Base-by-base conservation (phyloP, 176 grass and related monocot species). In the Otatea glauca region DNA sequence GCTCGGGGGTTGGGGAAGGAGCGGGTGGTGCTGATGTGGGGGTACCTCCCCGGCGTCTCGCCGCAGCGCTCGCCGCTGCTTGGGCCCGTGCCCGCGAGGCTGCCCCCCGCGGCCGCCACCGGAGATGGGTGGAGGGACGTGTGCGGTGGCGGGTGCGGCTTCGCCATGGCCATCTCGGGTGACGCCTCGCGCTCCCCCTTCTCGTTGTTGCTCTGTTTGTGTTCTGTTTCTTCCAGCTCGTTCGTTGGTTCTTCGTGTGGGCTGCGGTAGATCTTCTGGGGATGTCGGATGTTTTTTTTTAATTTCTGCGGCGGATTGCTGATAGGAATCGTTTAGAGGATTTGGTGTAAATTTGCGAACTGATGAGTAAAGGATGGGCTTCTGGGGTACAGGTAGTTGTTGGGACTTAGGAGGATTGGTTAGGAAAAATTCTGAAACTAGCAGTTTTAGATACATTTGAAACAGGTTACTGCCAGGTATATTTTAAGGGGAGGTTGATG, bases 81-180 rank as follows among this genome's bases (percentile, higher is more conserved):
- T 24, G 86, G 89, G 37, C 97, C 97, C 15, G 88, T 95, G 45
- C 84, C 90, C 25, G 91, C 94, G 15, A 88, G 75, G 75, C 70
- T 96, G 75, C 97, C 97, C 25, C 70, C 79, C 32, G 37, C 86
- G 76, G 78, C 86, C n/a, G 70, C 42, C n/a, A 70, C 42, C 44
- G 93, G 92, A 45, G 97, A 96, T 24, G 67, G 74, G 27, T 99
- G 97, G 97, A 86, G 47, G 68, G 97, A 99, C 38, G 93, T 96
- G 17, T 92, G 93, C 73, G 97, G 97, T 7, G 97, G 97, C 5
- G 97, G 97, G 39, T 99, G 97, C 85, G 93, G 97, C 37, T 99
- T 99, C 74, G 97, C 97, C 44, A 86, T 99, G 93, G 93, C 97
- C 72, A 87, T 99, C 63, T 99, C 97, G 23, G 97, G 97, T 99